phyloP scores from a whole-genome alignment of 139 green algal species.

The Coccomyxa sp. region DNA sequence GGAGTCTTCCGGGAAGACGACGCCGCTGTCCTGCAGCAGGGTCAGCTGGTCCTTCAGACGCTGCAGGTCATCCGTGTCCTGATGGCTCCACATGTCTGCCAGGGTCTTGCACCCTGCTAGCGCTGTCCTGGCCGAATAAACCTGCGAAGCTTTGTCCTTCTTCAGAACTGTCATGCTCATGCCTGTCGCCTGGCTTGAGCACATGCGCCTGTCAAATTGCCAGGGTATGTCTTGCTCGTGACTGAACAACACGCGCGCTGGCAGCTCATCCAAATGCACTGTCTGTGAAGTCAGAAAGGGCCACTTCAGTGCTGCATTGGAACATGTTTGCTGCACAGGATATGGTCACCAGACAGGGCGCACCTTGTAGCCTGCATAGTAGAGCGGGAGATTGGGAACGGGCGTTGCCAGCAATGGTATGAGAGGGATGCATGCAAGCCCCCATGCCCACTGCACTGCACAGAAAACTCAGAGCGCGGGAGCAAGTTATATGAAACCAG shows the following conservation, averaged over 20 bases:
- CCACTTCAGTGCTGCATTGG: not conserved
- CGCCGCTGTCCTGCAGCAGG: not conserved
- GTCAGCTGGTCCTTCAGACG: not conserved
- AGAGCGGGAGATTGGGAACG: not conserved
- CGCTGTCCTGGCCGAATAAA: not conserved
- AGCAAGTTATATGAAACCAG: not conserved
- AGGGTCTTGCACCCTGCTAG: not conserved
- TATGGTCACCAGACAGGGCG: not conserved
- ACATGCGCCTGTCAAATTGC: not conserved
- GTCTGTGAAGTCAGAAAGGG: too few species aligned
- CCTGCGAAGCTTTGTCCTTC: not conserved
- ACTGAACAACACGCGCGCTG: too few species aligned
- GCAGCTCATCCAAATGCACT: too few species aligned
- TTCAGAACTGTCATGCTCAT: not conserved
- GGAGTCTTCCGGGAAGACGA: conserved; percentile 4
- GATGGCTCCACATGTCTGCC: not conserved
- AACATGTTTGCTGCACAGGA: not conserved
- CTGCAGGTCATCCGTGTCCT: not conserved
- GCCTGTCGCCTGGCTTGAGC: not conserved
- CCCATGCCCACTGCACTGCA: not conserved
- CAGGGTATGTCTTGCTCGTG: too few species aligned
- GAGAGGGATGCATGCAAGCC: not conserved
- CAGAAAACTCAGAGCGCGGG: not conserved
- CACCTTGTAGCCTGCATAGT: not conserved
- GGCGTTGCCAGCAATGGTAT: not conserved